Conservation (phyloP, 2,329 filamentous ascomycete species). For the Colletotrichum filicis region DNA sequence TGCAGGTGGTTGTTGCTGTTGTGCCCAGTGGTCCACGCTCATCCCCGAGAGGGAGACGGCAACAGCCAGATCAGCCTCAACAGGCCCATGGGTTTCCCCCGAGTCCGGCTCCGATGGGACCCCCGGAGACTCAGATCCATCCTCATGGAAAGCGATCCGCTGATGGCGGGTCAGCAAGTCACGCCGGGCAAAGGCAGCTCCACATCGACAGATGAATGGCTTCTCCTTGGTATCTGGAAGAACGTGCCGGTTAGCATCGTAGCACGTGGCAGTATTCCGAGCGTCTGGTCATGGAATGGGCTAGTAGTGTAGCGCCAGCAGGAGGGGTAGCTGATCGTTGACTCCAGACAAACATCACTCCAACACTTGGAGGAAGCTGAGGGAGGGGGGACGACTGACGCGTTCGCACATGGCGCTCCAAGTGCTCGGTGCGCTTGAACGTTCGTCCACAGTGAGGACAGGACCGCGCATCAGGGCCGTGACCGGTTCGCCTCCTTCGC, state of each 20-base stretch:
- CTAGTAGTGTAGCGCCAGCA: neutral
- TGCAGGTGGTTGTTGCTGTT: conserved; percentile 19
- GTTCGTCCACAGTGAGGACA: conserved; percentile 55
- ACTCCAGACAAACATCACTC: neutral
- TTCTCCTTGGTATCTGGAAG: conserved; percentile 58
- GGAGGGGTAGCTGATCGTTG: neutral
- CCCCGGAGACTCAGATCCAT: conserved; percentile 37
- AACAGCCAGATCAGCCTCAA: conserved; percentile 41
- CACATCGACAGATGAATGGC: conserved; percentile 56
- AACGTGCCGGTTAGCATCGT: conserved; percentile 11
- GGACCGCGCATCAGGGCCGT: conserved; percentile 37
- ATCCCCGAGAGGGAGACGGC: conserved; percentile 47
- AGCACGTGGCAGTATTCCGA: conserved; percentile 7
- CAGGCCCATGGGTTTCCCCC: conserved; percentile 42
- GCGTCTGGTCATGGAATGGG: neutral
- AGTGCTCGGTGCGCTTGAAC: conserved; percentile 58
- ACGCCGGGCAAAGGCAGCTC: conserved; percentile 55
- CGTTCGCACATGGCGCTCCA: conserved; percentile 57
- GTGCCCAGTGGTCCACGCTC: conserved; percentile 41
- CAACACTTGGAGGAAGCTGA: conserved; percentile 7
- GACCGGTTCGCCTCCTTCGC: conserved; percentile 37
- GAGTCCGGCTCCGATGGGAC: conserved; percentile 38
- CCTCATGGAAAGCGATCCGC: conserved; percentile 49
- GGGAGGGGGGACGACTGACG: conserved; percentile 46
- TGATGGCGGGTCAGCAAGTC: conserved; percentile 58